Conservation (phyloP, 306 rosid species). For the Prinsepia uniflora region DNA sequence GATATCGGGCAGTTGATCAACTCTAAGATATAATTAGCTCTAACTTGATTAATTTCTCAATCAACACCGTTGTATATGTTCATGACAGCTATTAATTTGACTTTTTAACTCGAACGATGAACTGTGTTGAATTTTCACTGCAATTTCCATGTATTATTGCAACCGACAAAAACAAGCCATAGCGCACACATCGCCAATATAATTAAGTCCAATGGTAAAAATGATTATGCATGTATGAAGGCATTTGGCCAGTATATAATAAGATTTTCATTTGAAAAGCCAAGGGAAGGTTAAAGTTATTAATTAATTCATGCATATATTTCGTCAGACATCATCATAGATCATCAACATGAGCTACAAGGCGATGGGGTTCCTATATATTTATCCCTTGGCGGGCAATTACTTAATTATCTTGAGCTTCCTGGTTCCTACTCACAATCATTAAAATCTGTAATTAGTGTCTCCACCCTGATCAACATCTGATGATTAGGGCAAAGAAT, state of each 20-base stretch:
- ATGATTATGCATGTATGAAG: too few relatives aligned
- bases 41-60: too few relatives aligned
- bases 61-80: too few relatives aligned
- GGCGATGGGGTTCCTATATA: background rate
- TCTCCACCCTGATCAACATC: background rate
- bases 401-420: conserved; percentile 19
- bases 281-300: background rate
- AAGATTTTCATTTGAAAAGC: background rate
- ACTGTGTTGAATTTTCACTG: too few relatives aligned
- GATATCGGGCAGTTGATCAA: too few relatives aligned
- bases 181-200: too few relatives aligned
- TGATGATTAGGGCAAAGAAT: conserved; percentile 9
- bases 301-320: conserved; percentile 9
- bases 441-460: conserved; percentile 15
- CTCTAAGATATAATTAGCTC: too few relatives aligned
- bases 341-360: background rate
- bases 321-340: conserved; percentile 4
- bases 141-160: too few relatives aligned
- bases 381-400: background rate
- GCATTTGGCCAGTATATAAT: background rate
- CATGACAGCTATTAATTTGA: too few relatives aligned
- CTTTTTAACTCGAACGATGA: too few relatives aligned
- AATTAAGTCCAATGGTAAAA: too few relatives aligned
- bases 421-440: conserved; percentile 17
- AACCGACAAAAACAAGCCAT: too few relatives aligned